phyloP scores from a whole-genome alignment of 164 flowering plant genomes.

The Magnolia officinalis region DNA sequence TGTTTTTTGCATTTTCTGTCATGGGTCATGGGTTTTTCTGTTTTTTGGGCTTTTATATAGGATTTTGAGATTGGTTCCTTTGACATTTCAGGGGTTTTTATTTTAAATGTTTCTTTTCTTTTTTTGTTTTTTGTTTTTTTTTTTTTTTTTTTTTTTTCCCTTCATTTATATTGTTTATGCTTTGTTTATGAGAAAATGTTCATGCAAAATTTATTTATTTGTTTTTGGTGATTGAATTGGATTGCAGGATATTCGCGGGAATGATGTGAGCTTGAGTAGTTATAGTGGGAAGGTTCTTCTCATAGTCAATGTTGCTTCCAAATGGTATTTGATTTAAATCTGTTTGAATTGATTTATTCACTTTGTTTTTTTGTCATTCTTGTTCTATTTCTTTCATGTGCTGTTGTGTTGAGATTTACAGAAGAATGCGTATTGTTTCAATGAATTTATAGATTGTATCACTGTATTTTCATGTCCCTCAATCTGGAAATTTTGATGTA shows the following conservation, averaged over 20 bases:
- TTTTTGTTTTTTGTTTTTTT: not conserved
- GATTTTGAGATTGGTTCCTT: not conserved
- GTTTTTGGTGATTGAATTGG: not conserved
- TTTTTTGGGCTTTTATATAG: not conserved
- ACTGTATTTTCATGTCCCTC: too few species aligned
- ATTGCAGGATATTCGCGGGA: constrained; percentile 69
- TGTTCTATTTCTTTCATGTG: not conserved
- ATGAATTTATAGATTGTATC: too few species aligned
- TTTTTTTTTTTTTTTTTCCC: not conserved
- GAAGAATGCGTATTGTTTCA: too few species aligned
- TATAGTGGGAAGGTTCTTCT: constrained; percentile 85
- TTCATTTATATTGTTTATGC: not conserved
- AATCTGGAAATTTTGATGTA: too few species aligned
- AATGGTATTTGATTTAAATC: constrained; percentile 51
- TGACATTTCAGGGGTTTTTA: not conserved
- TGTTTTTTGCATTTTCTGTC: not conserved
- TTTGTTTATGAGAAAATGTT: not conserved
- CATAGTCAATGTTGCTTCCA: constrained; percentile 91
- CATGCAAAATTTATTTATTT: not conserved
- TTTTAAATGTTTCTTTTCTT: not conserved
- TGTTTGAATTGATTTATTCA: not conserved
- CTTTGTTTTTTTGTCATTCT: not conserved
- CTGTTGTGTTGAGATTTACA: too few species aligned
- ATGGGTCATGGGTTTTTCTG: not conserved
- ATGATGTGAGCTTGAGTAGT: constrained; percentile 61